Conservation (phyloP, 192 early-diverging fungal genomes). For the Rhizoclosmatium sp. region DNA sequence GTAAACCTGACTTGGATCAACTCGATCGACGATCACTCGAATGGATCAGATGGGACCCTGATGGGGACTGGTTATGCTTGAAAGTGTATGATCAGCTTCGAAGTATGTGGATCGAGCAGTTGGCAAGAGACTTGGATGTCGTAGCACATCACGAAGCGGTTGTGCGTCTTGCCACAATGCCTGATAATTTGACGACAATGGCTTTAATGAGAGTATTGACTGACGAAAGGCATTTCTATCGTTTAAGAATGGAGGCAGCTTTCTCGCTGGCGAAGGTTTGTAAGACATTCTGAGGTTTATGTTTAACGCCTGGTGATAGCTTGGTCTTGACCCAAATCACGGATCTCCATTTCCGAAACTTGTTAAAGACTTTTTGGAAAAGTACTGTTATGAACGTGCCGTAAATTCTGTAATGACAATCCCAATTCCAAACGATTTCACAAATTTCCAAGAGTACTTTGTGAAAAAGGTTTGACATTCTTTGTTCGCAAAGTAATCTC, state of each 20-base stretch:
- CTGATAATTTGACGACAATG: slow-evolving; percentile 56
- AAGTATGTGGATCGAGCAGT: slow-evolving; percentile 95
- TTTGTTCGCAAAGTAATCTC: background rate
- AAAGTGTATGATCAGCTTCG: slow-evolving; percentile 87
- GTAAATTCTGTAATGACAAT: slow-evolving; percentile 46
- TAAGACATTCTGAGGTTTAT: background rate
- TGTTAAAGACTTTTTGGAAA: slow-evolving; percentile 73
- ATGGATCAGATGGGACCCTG: slow-evolving; percentile 96
- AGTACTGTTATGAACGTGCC: slow-evolving; percentile 63
- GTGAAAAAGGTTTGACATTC: slow-evolving; percentile 78
- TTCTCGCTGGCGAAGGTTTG: slow-evolving; percentile 44
- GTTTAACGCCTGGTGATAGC: background rate
- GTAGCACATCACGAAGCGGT: slow-evolving; percentile 88
- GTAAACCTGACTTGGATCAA: slow-evolving; percentile 57
- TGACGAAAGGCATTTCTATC: slow-evolving; percentile 84
- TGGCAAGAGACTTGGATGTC: slow-evolving; percentile 90
- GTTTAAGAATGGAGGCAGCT: slow-evolving; percentile 65
- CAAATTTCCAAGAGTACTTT: slow-evolving; percentile 87
- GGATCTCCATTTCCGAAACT: slow-evolving; percentile 5
- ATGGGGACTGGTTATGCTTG: slow-evolving; percentile 90
- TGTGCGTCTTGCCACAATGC: slow-evolving; percentile 66
- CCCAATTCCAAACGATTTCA: slow-evolving; percentile 82
- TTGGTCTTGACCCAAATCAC: slow-evolving; percentile 15
- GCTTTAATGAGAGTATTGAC: slow-evolving; percentile 78
- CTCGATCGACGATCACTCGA: slow-evolving; percentile 76